A percentile compares a stretch with the other conserved stretches of the same genome.
Conservation (phyloP, 768 basidiomycete species). For the Collybia mongolica region DNA sequence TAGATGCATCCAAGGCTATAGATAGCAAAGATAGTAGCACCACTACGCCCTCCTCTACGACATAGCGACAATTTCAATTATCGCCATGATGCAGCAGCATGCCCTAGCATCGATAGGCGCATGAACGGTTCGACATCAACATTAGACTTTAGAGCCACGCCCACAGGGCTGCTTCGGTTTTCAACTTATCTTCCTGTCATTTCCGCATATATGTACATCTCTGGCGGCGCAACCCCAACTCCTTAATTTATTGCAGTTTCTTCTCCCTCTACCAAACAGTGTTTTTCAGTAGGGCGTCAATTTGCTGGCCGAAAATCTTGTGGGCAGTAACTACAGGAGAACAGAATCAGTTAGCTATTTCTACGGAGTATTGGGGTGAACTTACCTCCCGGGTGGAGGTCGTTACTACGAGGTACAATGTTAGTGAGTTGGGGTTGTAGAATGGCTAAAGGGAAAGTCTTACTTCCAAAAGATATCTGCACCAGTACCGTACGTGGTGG, state of each 20-base stretch:
- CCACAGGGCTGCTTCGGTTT: too few species aligned
- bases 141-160: too few species aligned
- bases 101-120: too few species aligned
- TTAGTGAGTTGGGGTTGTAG: background rate
- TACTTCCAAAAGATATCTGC: slow-evolving; percentile 18
- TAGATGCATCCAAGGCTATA: background rate
- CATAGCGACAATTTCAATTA: too few species aligned
- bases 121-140: too few species aligned
- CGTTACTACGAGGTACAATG: too few species aligned
- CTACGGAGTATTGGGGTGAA: background rate
- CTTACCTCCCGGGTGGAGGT: too few species aligned
- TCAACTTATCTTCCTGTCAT: too few species aligned
- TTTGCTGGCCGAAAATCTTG: slow-evolving; percentile 31
- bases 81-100: too few species aligned
- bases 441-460: background rate
- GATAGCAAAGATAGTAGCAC: background rate
- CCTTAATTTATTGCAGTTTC: too few species aligned
- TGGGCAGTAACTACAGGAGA: slow-evolving; percentile 34
- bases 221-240: too few species aligned
- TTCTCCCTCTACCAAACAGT: slow-evolving; percentile 19
- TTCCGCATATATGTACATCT: too few species aligned
- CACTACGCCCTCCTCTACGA: background rate
- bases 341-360: background rate
- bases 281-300: slow-evolving; percentile 22
- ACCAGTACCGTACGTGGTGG: slow-evolving; percentile 40